Base-by-base conservation (phyloP, 75 land plant genomes). In the Cryptomeria japonica region DNA sequence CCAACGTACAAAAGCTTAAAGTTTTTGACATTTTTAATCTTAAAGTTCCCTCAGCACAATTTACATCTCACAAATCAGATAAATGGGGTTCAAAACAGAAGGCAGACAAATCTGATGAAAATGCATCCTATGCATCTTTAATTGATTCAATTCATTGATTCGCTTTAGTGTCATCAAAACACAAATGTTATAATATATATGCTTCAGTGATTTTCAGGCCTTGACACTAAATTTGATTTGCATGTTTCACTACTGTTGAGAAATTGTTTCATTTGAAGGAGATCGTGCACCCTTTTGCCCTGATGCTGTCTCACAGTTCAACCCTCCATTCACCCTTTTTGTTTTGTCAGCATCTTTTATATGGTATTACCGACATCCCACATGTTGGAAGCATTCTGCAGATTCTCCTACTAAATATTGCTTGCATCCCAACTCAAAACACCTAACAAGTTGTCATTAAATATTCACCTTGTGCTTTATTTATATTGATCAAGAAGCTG, bases 101-200 rank as follows among this genome's bases (percentile, higher is more conserved):
- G 38, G 61, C 64, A 39, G 58, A 16, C 0, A 76, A 41, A 6
- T 86, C 89, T 49, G 97, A 96, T 90, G 95, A 95, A 87, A 93
- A 97, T 88, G 96, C 89, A 42, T 95, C 96, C 15, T 97, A 98
- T 86, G 93, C 99, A 9, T 91, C 99, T 84, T 90, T 98, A 56
- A 93, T 98, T 70, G 95, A 87, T 80, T 93, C 94, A 39, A 41
- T 80, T 77, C 44, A 44, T 42, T 80, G 47, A 80, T 25, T 64
- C 28, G 25, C n/a, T 64, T n/a, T 0, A 64, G 70, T 64, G 70
- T 64, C 6, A 2, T 25, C 9, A 25, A 64, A 22, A 64, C 28
- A 58, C 64, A 18, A 58, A 3, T 58, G 64, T 58, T 18, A 58
- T 14, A 19, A 19, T 22, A 64, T 64, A 64, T 64, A 64, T 64